Evolutionary conservation across 2,329 filamentous ascomycete genomes (phyloP).

Genomic region (Stagonosporopsis tanaceti): DNA sequence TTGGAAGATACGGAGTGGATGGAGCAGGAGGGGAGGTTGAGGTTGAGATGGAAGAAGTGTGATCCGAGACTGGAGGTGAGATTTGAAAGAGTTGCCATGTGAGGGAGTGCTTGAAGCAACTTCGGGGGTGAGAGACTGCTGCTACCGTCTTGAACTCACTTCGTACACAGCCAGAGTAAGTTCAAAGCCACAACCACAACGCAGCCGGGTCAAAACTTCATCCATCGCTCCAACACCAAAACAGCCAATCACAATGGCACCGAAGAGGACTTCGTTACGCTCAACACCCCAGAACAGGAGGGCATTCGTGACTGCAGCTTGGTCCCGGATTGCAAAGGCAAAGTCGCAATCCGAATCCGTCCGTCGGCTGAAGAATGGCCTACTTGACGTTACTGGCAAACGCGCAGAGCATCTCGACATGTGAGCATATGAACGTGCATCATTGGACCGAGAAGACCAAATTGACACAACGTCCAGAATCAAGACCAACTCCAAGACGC

Average conservation of each 20-base stretch:
- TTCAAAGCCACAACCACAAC: not conserved
- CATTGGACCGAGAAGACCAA: not conserved
- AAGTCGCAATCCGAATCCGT: not conserved
- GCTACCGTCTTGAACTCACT: not conserved
- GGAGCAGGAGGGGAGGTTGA: constrained; percentile 13
- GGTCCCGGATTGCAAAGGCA: not conserved
- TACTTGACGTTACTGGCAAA: constrained; percentile 10
- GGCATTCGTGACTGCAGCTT: not conserved
- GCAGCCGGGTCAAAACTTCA: too few species aligned
- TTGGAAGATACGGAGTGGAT: constrained; percentile 9
- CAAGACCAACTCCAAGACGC: constrained; percentile 4
- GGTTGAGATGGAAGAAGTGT: constrained; percentile 1
- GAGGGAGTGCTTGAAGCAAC: not conserved
- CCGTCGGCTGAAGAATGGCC: not conserved
- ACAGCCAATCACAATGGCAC: not conserved
- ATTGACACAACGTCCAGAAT: not conserved
- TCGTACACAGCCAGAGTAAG: not conserved
- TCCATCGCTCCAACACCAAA: not conserved
- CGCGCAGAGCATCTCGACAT: not conserved
- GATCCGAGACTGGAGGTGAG: constrained; percentile 1
- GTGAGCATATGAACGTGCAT: not conserved
- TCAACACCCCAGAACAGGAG: not conserved
- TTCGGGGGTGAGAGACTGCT: not conserved
- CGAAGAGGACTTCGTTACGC: not conserved
- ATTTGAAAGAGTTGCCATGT: constrained; percentile 9